Evolutionary conservation across 805 yeast genomes (phyloP), one percentile per base, ranked within the genome.

Genomic region (Sungouiella blattae): DNA sequence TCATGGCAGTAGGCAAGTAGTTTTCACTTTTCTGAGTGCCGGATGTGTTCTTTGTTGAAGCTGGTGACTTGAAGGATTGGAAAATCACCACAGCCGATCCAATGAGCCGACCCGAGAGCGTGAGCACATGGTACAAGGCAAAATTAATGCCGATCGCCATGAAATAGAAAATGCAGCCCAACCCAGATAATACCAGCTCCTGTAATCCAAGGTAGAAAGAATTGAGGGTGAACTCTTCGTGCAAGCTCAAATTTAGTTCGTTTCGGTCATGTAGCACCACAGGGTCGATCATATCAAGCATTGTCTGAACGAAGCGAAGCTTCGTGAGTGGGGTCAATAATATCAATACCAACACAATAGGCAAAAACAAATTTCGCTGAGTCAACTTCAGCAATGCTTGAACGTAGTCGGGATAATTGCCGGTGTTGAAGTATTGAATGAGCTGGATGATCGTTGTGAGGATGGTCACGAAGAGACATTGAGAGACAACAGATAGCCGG

Each of bases 401-500:
- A 5, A 46, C 26, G 32, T 56, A 63, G 28, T 45, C 55, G 2
- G 68, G 69, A 31, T 53, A 64, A 27, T 48, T 54, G 6, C 48
- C 48, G 3, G 50, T 45, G 11, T 17, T 27, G 20, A 15, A 60
- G 57, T 22, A 58, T 41, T 34, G 64, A 52, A 49, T 48, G 33
- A 83, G 63, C 54, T 89, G 97, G 14, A 77, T 48, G 2, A 74
- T 48, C 29, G 83, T 44, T 0, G 75, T 72, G 12, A 77, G 37
- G 0, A 77, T 58, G 1, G 80, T 69, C 12, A 84, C 63, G 26
- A 78, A 75, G 1, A 82, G 65, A 3, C 95, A 88, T 35, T 84
- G 71, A 1, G 88, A 71, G 4, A 85, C 81, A 26, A 83, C 63
- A 1, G 85, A 77, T 11, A 91, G 69, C 50, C 98, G 71, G 57